Evolutionary conservation across 2,329 filamentous ascomycete species (phyloP), one percentile per base, ranked within the genome.

Genomic region (Macrophomina tecta): DNA sequence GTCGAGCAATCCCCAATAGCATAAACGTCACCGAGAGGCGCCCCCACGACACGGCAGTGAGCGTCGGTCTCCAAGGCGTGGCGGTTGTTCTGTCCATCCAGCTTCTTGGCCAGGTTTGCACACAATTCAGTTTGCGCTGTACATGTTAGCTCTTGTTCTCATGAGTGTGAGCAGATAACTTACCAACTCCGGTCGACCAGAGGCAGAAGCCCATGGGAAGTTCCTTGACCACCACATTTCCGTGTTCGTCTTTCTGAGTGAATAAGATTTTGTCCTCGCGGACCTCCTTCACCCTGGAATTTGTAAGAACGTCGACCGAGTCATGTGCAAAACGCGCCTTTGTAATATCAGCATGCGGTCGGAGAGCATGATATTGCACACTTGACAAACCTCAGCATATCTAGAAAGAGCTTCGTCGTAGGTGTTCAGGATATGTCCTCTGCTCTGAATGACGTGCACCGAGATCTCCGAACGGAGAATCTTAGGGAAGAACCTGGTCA

Each of bases 381-480:
- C 12, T 28, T 5, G 28, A 64, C 32, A 38, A 76, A 82, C 82
- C 80, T 99, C 95, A 23, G 95, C 94, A 76, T 96, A 99, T 75
- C 89, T 89, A 11, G 94, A 97, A 1, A 99, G 85, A 0, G 93
- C 90, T 80, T 99, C 95, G 71, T 99, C 95, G 76, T 99, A 99
- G 0, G 95, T 99, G 82, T 99, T 99, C 36, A 99, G 84, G 70
- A 99, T 99, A 73, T 99, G 95, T 48, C 91, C 90, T 68, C 95
- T 88, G 73, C 93, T 97, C 76, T 99, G 95, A 69, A 99, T 97
- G 55, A 99, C 85, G 75, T 99, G 96, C 1, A 99, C 94, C 0
- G 95, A 98, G 58, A 99, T 97, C 77, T 99, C 93, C 76, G 98
- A 98, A 69, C 95, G 89, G n/a, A 99, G 81, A 36, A 99, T 88